Evolutionary conservation across 441 rosid species (phyloP).

Genomic region (Erodium chrysanthum): DNA sequence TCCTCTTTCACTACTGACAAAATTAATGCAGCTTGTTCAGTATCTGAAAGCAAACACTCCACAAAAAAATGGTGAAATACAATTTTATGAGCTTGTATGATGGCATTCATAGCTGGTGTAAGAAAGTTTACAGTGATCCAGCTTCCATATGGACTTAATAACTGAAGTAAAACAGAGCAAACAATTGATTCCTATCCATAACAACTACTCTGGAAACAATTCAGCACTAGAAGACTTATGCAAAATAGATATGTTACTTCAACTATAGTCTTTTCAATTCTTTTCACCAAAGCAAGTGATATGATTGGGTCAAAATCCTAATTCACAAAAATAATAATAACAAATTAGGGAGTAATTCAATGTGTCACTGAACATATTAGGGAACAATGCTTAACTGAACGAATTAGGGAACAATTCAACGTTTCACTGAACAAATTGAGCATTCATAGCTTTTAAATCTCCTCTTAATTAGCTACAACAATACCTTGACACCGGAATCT

Average conservation of each 20-base stretch:
- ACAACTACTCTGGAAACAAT: background rate
- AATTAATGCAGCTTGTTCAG: background rate
- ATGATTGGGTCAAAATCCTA: background rate
- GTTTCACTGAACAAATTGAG: background rate
- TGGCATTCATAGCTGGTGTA: background rate
- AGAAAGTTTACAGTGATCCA: background rate
- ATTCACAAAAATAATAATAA: background rate
- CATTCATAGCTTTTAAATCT: background rate
- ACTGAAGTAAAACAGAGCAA: background rate
- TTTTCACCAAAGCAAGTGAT: background rate
- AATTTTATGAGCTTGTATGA: background rate
- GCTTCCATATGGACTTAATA: background rate
- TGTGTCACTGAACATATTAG: background rate
- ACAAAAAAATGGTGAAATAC: background rate
- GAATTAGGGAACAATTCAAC: background rate
- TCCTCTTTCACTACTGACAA: background rate
- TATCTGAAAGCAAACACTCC: background rate
- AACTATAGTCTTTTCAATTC: background rate
- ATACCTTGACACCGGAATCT: conserved; percentile 89
- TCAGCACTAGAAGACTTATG: background rate
- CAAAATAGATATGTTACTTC: background rate
- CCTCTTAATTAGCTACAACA: background rate
- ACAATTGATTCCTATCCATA: background rate
- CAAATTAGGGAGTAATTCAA: background rate
- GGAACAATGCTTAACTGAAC: background rate